phyloP scores from a whole-genome alignment of 140 eudicot genomes.

The Bidens hawaiensis region DNA sequence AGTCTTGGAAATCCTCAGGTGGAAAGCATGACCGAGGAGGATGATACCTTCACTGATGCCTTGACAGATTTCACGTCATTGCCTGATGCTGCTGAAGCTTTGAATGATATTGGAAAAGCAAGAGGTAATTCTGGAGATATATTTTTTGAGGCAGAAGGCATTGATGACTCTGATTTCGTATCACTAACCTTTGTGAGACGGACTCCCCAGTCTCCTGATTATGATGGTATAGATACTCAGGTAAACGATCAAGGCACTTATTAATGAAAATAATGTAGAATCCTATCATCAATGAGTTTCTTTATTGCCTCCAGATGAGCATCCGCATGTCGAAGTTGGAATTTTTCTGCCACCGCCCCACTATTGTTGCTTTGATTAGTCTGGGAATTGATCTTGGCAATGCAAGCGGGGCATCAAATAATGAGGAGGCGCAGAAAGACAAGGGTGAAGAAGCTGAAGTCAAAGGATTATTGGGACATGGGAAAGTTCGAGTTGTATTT shows the following conservation, averaged over 20 bases:
- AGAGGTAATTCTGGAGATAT: slow-evolving; percentile 47
- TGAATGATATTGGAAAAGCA: slow-evolving; percentile 42
- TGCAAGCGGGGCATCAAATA: slow-evolving; percentile 33
- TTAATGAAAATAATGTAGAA: slow-evolving; percentile 3
- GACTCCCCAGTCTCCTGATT: slow-evolving; percentile 71
- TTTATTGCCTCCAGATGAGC: slow-evolving; percentile 53
- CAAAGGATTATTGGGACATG: slow-evolving; percentile 83
- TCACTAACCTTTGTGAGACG: slow-evolving; percentile 62
- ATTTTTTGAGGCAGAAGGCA: slow-evolving; percentile 71
- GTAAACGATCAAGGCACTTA: slow-evolving; percentile 32
- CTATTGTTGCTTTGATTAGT: slow-evolving; percentile 76
- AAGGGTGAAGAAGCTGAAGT: slow-evolving; percentile 57
- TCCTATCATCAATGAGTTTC: neutral
- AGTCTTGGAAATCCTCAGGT: slow-evolving; percentile 33
- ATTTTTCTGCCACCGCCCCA: slow-evolving; percentile 83
- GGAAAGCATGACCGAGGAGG: slow-evolving; percentile 52
- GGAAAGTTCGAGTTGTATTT: slow-evolving; percentile 85
- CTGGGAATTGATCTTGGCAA: slow-evolving; percentile 78
- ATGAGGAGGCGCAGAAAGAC: slow-evolving; percentile 44
- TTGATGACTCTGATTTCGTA: slow-evolving; percentile 79
- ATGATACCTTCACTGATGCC: slow-evolving; percentile 82
- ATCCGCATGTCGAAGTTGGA: slow-evolving; percentile 86
- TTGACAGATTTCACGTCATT: slow-evolving; percentile 62
- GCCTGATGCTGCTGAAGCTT: slow-evolving; percentile 52
- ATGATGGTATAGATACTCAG: slow-evolving; percentile 93